A percentile compares a stretch with the other conserved stretches of the same genome.
These are phyloP conservation scores for Daldinia eschscholtzii DNA, from an alignment of 2,329 filamentous ascomycete species.

Conservation along the genomic window DNA sequence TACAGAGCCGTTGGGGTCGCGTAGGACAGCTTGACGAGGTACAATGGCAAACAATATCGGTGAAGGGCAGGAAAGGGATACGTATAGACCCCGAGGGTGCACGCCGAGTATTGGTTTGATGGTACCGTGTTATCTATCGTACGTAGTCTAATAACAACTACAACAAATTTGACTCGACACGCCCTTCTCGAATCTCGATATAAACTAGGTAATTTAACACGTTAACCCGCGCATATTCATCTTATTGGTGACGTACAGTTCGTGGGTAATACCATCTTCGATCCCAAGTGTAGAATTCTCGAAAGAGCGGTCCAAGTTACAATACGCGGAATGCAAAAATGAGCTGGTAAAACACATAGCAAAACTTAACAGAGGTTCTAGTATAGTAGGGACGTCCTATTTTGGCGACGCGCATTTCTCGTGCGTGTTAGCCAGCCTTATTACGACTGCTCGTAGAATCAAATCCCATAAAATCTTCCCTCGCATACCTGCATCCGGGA, in stretches of 20 bases:
- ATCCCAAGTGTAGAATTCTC: slow-evolving; percentile 8
- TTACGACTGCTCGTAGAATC: background rate
- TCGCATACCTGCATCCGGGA: slow-evolving; percentile 10
- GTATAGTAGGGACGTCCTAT: slow-evolving; percentile 1
- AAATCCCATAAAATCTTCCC: slow-evolving; percentile 2
- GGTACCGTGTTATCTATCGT: slow-evolving; percentile 7
- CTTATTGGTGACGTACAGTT: background rate
- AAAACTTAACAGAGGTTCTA: background rate
- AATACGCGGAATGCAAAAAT: slow-evolving; percentile 6
- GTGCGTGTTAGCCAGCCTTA: slow-evolving; percentile 9
- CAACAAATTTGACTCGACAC: background rate
- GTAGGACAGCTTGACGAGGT: slow-evolving; percentile 4
- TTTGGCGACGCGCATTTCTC: slow-evolving; percentile 12
- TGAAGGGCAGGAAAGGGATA: background rate
- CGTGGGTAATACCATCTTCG: slow-evolving; percentile 12
- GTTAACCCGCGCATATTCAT: background rate
- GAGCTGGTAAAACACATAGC: background rate
- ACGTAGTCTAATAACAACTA: slow-evolving; percentile 1
- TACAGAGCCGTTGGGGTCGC: background rate
- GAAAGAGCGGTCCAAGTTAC: background rate
- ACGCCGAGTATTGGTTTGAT: slow-evolving; percentile 3
- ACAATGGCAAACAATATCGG: slow-evolving; percentile 2
- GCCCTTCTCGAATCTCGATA: slow-evolving; percentile 1
- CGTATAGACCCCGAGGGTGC: slow-evolving; percentile 1
- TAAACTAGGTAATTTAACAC: slow-evolving; percentile 1